Conservation (phyloP, 495 filamentous ascomycete genomes). For the Penicillium pulvis region DNA sequence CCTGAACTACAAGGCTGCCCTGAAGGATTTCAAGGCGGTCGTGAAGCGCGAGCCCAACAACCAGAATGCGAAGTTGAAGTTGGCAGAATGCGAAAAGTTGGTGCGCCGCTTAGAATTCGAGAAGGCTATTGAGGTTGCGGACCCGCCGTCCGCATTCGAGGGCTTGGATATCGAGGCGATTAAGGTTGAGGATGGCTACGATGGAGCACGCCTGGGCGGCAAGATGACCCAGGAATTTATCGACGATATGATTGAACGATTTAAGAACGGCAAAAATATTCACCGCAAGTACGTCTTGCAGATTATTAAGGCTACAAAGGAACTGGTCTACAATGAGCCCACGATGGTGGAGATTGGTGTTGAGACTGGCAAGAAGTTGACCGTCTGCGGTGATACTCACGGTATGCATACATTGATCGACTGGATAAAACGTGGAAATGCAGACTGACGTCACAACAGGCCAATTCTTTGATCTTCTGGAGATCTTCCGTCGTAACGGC, state of each 20-base stretch:
- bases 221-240: constrained; percentile 97
- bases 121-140: constrained; percentile 90
- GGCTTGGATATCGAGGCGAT: constrained; percentile 87
- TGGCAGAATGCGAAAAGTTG: constrained; percentile 89
- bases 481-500: constrained; percentile 93
- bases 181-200: constrained; percentile 77
- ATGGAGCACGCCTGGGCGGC: constrained; percentile 74
- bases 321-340: constrained; percentile 86
- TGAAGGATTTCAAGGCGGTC: constrained; percentile 91
- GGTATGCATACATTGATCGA: constrained; percentile 54
- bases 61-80: constrained; percentile 86
- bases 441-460: constrained; percentile 49
- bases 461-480: constrained; percentile 97
- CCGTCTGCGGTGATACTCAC: constrained; percentile 97
- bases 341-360: constrained; percentile 97
- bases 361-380: constrained; percentile 72
- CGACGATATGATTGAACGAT: constrained; percentile 92
- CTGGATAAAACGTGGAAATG: neutral
- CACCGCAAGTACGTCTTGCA: constrained; percentile 97
- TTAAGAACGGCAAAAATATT: constrained; percentile 94
- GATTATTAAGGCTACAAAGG: constrained; percentile 85
- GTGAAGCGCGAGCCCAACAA: constrained; percentile 84
- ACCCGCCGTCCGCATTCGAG: constrained; percentile 87
- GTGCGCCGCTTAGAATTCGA: constrained; percentile 88
- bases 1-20: constrained; percentile 78